Evolutionary conservation across 2,329 filamentous ascomycete genomes (phyloP), one percentile per base, ranked within the genome.

Genomic region (Chaetomium sp.): DNA sequence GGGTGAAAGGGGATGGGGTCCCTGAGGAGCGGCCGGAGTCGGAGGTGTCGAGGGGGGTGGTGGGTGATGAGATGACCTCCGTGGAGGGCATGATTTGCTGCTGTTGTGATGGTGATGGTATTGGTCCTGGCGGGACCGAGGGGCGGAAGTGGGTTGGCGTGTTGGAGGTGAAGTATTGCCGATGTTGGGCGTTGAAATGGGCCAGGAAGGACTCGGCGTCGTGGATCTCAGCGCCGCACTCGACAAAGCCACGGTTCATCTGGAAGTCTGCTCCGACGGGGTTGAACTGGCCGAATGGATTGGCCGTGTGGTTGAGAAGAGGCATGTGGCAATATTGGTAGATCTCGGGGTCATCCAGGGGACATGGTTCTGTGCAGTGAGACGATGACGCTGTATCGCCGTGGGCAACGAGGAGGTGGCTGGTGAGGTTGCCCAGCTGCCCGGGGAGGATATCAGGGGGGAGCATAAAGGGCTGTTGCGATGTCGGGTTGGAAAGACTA

Each of bases 131-230:
- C 19, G 19, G 19, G 42, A 32, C 35, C 38, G 54, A 45, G 52
- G 14, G 9, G 27, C 34, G 48, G 5, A 47, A 14, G 8, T 45
- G 19, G 36, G 46, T 51, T n/a, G 52, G 56, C 7, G n/a, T 6
- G 33, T 53, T 54, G 4, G 56, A 36, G 12, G 60, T 55, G 36
- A 64, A 61, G 8, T 56, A 56, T 2, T 54, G 62, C 40, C 63
- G 55, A 44, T 67, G 65, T 27, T 64, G 59, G 1, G 58, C 40
- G 46, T 65, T 66, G 59, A 66, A 65, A 50, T 67, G 65, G 9
- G 56, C 56, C 36, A 66, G 53, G 52, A 62, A 65, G 5, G 59
- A 58, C 35, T 65, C 56, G 10, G 64, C 61, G 34, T 62, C 60
- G 14, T 58, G 55, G 11, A 64, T 59, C 47, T 65, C 58, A 14